Base-by-base conservation (phyloP, 2,329 filamentous ascomycete genomes). In the Zopfia rhizophila region DNA sequence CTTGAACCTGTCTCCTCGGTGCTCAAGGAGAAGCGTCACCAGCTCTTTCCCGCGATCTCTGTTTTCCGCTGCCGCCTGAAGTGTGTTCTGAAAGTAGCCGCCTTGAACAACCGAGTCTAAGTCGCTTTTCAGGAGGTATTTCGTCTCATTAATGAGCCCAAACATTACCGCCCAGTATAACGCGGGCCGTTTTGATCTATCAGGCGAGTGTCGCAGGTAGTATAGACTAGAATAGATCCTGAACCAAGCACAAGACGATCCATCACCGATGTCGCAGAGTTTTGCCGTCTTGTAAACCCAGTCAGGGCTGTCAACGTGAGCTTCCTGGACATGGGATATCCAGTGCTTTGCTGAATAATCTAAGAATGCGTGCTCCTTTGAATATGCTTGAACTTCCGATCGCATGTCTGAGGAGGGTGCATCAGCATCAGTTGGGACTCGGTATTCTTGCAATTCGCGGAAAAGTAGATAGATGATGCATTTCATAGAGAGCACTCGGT, bases 401-500 rank as follows among this genome's bases (percentile, higher is more conserved):
- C 8, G 11, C 8, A 7, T 14, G 14, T 8, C 29, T 31, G n/a
- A n/a, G n/a, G n/a, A n/a, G n/a, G n/a, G n/a, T n/a, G n/a, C 14
- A 14, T 8, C 11, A 31, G 29, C 16, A 8, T 10, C 14, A 8
- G 11, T 31, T 31, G 8, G 14, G 29, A 31, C 29, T 10, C 37
- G 4, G 24, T 13, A 8, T 24, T 39, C 25, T 39, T 18, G 25
- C 31, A 22, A 18, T 13, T 43, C 39, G 6, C 14, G 18, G 36
- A 47, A 25, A 21, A 35, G 35, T 8, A 45, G 35, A 45, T 32
- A 30, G 13, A 14, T 25, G 24, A 39, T 32, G 29, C 44, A 47
- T 28, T 28, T 40, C 12, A 28, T 18, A 10, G 44, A 16, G 29
- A 41, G 29, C 8, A 41, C 13, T 16, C 14, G 21, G 30, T 47